A percentile compares a stretch with the other conserved stretches of the same genome.
These are phyloP conservation scores for Leishmania lainsoni DNA, from an alignment of 208 protist species.

Conservation along the genomic window DNA sequence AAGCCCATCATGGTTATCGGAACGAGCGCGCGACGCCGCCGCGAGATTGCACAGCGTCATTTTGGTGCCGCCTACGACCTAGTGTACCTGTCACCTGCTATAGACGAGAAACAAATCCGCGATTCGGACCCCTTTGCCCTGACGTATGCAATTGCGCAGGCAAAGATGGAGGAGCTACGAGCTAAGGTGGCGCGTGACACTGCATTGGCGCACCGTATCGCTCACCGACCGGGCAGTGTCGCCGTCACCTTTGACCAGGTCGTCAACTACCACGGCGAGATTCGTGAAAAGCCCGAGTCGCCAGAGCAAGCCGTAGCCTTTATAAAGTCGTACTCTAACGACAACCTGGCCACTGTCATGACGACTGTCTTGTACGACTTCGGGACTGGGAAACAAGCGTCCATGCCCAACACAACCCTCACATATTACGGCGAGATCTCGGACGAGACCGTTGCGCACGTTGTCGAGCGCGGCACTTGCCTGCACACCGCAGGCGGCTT, in stretches of 20 bases:
- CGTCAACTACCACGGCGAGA: constrained; percentile 67
- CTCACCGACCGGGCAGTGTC: constrained; percentile 34
- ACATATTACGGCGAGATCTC: constrained; percentile 65
- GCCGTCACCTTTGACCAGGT: constrained; percentile 89
- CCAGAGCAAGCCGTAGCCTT: constrained; percentile 51
- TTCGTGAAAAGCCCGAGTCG: constrained; percentile 81
- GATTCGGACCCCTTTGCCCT: constrained; percentile 49
- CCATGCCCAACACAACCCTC: constrained; percentile 49
- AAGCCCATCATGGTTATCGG: constrained; percentile 75
- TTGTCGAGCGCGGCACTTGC: constrained; percentile 54
- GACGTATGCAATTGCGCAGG: constrained; percentile 50
- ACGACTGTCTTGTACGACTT: constrained; percentile 61
- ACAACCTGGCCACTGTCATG: constrained; percentile 61
- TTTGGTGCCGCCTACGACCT: constrained; percentile 53
- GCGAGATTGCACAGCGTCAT: constrained; percentile 33
- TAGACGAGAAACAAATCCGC: constrained; percentile 83
- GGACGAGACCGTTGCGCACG: constrained; percentile 48
- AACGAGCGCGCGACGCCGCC: constrained; percentile 63
- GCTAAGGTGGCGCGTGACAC: constrained; percentile 13
- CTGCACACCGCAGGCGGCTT: constrained; percentile 71
- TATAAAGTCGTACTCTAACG: constrained; percentile 67
- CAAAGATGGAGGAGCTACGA: constrained; percentile 42
- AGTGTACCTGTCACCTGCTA: constrained; percentile 69
- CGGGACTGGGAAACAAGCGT: constrained; percentile 25
- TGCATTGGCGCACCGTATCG: constrained; percentile 12